phyloP scores from a whole-genome alignment of 163 green algal species.

The Smithsoniella earleae region DNA sequence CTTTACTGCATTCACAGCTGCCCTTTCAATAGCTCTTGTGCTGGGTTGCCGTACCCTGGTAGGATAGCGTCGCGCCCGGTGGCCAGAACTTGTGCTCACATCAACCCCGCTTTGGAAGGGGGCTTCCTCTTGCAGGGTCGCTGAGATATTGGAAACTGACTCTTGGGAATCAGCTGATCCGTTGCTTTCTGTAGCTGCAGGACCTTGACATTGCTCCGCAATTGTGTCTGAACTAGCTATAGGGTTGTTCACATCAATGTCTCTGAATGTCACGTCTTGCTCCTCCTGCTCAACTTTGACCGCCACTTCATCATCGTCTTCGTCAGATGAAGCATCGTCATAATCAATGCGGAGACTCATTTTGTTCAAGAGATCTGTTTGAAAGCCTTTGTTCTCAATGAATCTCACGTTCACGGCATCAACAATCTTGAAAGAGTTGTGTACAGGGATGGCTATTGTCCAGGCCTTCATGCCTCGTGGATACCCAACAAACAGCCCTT shows the following conservation, averaged over 20 bases:
- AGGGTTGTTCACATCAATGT: background rate
- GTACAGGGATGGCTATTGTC: background rate
- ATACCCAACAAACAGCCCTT: slow-evolving; percentile 36
- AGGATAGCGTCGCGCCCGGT: slow-evolving; percentile 30
- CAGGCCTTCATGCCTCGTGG: slow-evolving; percentile 11
- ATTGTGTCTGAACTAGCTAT: no score
- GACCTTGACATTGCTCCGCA: no score
- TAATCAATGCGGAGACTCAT: no score
- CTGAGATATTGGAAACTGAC: no score
- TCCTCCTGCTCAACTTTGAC: background rate
- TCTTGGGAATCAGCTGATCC: no score
- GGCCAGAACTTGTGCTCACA: no score
- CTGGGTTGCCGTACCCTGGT: slow-evolving; percentile 29
- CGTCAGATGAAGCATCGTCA: no score
- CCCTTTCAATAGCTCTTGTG: background rate
- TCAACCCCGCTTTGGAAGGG: no score
- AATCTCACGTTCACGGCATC: background rate
- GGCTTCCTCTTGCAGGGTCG: no score
- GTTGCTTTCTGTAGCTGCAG: background rate
- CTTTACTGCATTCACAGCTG: no score
- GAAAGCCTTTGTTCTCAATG: background rate
- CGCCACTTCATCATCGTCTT: no score
- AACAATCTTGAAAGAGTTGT: background rate
- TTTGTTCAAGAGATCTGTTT: background rate
- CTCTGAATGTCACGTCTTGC: background rate